A percentile compares a stretch with the other conserved stretches of the same genome.
phyloP scores from a whole-genome alignment of 306 rosid species.

The Sindora glabra region DNA sequence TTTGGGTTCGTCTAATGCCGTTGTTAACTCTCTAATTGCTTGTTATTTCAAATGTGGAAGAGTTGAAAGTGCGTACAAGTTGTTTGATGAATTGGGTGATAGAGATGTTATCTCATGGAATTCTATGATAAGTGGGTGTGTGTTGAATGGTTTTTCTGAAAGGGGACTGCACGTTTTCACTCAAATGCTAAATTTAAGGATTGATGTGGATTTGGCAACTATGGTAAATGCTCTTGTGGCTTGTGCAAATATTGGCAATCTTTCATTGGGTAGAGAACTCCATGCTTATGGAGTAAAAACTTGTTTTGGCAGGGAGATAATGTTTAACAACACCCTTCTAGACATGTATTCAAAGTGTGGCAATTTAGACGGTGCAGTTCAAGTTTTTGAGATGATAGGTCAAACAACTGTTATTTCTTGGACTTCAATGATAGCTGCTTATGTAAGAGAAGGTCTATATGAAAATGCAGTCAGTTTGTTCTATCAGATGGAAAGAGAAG shows the following conservation, averaged over 20 bases:
- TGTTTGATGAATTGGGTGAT: constrained; percentile 63
- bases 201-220: constrained; percentile 57
- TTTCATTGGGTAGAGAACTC: constrained; percentile 45
- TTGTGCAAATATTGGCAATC: constrained; percentile 45
- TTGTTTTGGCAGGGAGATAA: constrained; percentile 27
- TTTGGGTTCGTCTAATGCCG: constrained; percentile 32
- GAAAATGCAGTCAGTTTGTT: constrained; percentile 43
- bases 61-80: constrained; percentile 50
- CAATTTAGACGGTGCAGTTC: constrained; percentile 33
- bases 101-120: constrained; percentile 74
- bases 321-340: constrained; percentile 51
- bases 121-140: constrained; percentile 73
- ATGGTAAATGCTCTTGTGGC: constrained; percentile 54
- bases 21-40: constrained; percentile 45
- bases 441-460: constrained; percentile 49
- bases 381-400: constrained; percentile 49
- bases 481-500: constrained; percentile 45
- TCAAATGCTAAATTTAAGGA: constrained; percentile 35
- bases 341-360: constrained; percentile 81
- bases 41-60: constrained; percentile 44
- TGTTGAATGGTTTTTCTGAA: constrained; percentile 34
- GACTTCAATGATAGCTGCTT: constrained; percentile 69
- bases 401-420: constrained; percentile 63
- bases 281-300: constrained; percentile 50
- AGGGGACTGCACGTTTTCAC: constrained; percentile 37